Evolutionary conservation across 495 filamentous ascomycete genomes (phyloP), one percentile per base, ranked within the genome.

Genomic region (Daldinia vernicosa): DNA sequence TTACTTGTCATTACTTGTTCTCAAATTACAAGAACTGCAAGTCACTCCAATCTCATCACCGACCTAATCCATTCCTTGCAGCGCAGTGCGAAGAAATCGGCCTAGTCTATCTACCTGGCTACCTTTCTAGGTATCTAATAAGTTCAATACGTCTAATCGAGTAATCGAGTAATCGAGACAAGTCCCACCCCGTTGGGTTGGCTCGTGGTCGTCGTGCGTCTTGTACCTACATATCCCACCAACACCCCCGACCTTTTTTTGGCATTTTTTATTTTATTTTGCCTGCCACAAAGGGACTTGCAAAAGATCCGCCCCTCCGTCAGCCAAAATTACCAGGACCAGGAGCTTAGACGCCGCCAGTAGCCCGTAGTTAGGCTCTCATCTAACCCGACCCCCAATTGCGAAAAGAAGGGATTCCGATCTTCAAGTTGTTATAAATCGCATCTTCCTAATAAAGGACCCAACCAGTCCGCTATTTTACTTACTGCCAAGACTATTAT

Each of bases 181-280:
- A 54, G 59, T 58, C 63, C 65, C 66, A 65, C 66, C 59, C 55
- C 17, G 30, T 57, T 66, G 71, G 61, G 30, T 57, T 66, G 71
- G 61, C 53, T 70, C 66, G 66, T 62, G 66, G 70, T 53, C 60
- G 22, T 67, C 62, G 66, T 70, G 71, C 71, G 66, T 70, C 71
- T 45, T 47, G 71, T 74, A 74, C 71, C 71, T 72, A 68, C 70
- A 73, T 69, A 73, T 73, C 70, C 70, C 65, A 59, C 66, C 65
- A 56, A 17, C 55, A 63, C 62, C 67, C 54, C 66, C 70, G 60
- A 72, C 56, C 60, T 65, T 50, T 67, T 67, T 65, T 60, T 66
- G 22, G 45, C 40, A 28, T 30, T 64, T 61, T n/a, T 30, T 32
- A 11, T 35, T 30, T 7, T 26, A 22, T 58, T 39, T 50, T 65